Percentiles rank a stretch among this genome's conserved stretches.
Evolutionary conservation across 2,329 filamentous ascomycete species (phyloP).

Genomic region (Aspergillus sp.): DNA sequence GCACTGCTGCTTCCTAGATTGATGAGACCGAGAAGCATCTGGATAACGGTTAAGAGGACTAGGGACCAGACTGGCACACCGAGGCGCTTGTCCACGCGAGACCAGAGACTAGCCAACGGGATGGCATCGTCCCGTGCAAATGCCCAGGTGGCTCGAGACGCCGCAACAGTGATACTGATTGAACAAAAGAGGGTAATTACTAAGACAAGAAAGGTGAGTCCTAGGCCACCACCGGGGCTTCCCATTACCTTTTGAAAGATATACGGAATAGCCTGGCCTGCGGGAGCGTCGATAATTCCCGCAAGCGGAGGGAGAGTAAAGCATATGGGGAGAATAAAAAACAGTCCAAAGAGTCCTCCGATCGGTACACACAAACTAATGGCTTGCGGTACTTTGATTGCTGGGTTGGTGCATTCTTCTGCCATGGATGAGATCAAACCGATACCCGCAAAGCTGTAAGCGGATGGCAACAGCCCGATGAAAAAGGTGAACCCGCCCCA

Average conservation of each 20-base stretch:
- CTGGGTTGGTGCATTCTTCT: constrained; percentile 53
- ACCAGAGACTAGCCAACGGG: constrained; percentile 35
- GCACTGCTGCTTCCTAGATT: constrained; percentile 45
- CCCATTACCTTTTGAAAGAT: constrained; percentile 50
- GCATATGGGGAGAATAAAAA: constrained; percentile 54
- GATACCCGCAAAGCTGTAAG: constrained; percentile 56
- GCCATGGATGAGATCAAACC: constrained; percentile 62
- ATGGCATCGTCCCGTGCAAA: constrained; percentile 43
- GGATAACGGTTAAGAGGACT: constrained; percentile 40
- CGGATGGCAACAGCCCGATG: constrained; percentile 56
- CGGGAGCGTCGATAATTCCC: constrained; percentile 42
- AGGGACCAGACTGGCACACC: constrained; percentile 40
- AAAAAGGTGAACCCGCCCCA: constrained; percentile 61
- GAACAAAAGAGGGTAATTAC: constrained; percentile 50
- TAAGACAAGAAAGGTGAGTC: constrained; percentile 47
- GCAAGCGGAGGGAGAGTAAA: constrained; percentile 45
- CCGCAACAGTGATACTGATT: constrained; percentile 50
- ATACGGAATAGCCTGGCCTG: constrained; percentile 47
- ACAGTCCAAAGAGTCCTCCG: constrained; percentile 50
- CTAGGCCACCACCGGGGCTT: constrained; percentile 43
- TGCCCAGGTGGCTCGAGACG: constrained; percentile 44
- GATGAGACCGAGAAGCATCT: constrained; percentile 48
- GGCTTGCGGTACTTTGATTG: constrained; percentile 49
- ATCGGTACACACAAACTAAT: constrained; percentile 50
- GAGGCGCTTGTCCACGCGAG: constrained; percentile 28